Evolutionary conservation across 306 rosid species (phyloP).

Genomic region (Gleditsia sinensis): DNA sequence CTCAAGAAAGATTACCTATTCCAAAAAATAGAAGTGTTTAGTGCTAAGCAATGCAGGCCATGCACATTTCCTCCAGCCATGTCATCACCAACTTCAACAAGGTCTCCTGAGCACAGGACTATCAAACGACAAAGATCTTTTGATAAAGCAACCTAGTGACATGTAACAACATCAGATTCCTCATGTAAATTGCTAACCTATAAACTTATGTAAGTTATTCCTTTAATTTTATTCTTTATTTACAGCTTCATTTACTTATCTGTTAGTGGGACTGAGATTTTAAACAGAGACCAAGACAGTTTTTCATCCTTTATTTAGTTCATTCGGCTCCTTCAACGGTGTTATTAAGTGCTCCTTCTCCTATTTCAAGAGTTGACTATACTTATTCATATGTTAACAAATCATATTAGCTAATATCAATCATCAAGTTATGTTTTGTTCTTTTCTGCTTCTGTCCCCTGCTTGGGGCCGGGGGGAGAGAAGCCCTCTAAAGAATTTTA

Average conservation of each 20-base stretch:
- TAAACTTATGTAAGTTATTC: conserved; percentile 9
- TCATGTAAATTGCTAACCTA: conserved; percentile 16
- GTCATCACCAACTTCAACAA: conserved; percentile 48
- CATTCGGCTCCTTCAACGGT: neutral
- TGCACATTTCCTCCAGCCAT: conserved; percentile 50
- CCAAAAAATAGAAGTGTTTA: conserved; percentile 84
- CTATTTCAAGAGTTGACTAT: conserved; percentile 23
- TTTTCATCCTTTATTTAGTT: conserved; percentile 23
- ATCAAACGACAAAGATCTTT: conserved; percentile 92
- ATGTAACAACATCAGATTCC: conserved; percentile 43
- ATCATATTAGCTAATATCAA: conserved; percentile 28
- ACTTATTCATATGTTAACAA: conserved; percentile 4
- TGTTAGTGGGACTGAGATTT: conserved; percentile 18
- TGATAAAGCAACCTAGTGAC: conserved; percentile 79
- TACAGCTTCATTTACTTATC: neutral
- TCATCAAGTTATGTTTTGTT: conserved; percentile 27
- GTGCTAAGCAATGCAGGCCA: conserved; percentile 84
- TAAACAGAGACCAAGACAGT: neutral
- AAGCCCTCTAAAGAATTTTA: conserved; percentile 19
- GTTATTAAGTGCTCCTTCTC: neutral
- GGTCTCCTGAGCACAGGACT: conserved; percentile 87
- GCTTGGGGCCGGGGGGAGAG: conserved; percentile 9
- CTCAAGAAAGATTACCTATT: conserved; percentile 66
- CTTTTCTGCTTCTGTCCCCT: conserved; percentile 22
- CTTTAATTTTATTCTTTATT: neutral